phyloP scores from a whole-genome alignment of 495 filamentous ascomycete genomes.

The Neurospora sp. region DNA sequence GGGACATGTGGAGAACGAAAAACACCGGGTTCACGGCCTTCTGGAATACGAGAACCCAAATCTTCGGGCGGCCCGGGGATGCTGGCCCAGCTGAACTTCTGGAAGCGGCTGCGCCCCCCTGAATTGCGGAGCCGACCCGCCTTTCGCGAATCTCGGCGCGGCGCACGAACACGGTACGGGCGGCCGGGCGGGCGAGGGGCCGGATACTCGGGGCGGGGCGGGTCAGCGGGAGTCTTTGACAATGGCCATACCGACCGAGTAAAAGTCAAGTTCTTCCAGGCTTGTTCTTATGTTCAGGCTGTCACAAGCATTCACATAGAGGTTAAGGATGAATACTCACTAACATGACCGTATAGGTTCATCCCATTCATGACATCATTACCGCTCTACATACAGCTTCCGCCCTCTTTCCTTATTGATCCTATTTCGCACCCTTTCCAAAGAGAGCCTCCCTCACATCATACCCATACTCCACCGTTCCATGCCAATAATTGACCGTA shows the following conservation, averaged over 20 bases:
- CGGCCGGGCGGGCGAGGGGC: too few species aligned
- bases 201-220: not conserved
- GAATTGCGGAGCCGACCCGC: not conserved
- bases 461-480: conserved; percentile 65
- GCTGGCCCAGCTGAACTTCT: not conserved
- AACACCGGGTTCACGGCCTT: not conserved
- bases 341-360: not conserved
- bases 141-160: not conserved
- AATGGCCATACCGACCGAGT: not conserved
- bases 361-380: not conserved
- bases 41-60: not conserved
- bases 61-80: not conserved
- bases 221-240: not conserved
- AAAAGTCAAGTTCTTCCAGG: not conserved
- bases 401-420: not conserved
- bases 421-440: conserved; percentile 25
- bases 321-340: not conserved
- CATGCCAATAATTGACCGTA: conserved; percentile 66
- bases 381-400: not conserved
- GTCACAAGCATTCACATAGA: not conserved
- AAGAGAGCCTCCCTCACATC: conserved; percentile 61
- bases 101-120: not conserved
- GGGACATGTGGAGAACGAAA: not conserved
- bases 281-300: not conserved
- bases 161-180: not conserved